Evolutionary conservation across 176 grass and related monocot genomes (phyloP).

Genomic region (Olyra latifolia): DNA sequence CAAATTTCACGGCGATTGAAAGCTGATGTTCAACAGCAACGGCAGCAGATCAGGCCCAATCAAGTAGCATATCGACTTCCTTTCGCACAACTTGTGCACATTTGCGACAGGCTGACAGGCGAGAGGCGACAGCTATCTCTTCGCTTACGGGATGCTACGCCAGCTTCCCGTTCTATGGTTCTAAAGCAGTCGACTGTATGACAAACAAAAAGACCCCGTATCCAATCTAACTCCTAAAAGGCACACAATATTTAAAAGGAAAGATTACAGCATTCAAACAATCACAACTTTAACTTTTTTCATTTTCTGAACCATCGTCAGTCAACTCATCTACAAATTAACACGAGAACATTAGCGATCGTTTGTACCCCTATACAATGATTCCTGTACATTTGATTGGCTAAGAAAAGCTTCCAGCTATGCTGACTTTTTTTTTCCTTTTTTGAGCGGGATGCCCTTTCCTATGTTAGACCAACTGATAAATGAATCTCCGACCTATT

Average conservation of each 20-base stretch:
- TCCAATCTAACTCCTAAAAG: neutral
- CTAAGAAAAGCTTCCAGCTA: constrained; percentile 6
- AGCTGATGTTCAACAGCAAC: neutral
- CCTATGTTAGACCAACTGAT: constrained; percentile 25
- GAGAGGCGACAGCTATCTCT: neutral
- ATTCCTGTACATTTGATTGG: constrained; percentile 37
- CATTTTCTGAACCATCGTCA: neutral
- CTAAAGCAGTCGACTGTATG: neutral
- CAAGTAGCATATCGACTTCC: neutral
- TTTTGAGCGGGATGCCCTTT: constrained; percentile 3
- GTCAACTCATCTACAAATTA: constrained; percentile 27
- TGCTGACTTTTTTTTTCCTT: constrained; percentile 1
- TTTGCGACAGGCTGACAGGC: neutral
- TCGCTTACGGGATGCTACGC: neutral
- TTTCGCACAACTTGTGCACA: neutral
- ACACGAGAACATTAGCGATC: constrained; percentile 15
- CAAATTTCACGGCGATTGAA: neutral
- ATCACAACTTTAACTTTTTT: neutral
- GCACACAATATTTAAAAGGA: neutral
- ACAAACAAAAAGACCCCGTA: neutral
- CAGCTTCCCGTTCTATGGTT: neutral
- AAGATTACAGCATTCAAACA: neutral
- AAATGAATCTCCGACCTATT: constrained; percentile 30
- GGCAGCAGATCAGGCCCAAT: neutral
- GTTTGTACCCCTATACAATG: constrained; percentile 22